These are phyloP conservation scores for Pinus taeda DNA, from an alignment of 75 land plant genomes.

Conservation along the genomic window DNA sequence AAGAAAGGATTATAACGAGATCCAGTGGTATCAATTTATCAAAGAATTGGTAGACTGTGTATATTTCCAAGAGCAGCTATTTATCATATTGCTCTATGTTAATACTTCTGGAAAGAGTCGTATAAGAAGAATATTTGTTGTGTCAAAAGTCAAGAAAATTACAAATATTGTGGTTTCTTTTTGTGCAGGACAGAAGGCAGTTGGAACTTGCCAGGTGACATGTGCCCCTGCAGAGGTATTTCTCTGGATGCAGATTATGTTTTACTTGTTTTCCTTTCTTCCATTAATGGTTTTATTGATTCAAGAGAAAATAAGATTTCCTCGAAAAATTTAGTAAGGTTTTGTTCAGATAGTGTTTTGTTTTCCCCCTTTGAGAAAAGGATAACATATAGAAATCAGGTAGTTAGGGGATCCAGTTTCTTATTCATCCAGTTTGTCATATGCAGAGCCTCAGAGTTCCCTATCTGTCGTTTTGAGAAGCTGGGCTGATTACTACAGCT, in stretches of 20 bases:
- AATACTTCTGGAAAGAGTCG: not conserved
- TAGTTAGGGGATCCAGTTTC: not conserved
- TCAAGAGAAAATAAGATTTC: not conserved
- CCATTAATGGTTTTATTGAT: not conserved
- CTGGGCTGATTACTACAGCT: constrained; percentile 70
- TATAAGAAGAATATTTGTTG: not conserved
- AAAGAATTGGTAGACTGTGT: not conserved
- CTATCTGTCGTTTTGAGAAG: constrained; percentile 18
- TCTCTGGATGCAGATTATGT: not conserved
- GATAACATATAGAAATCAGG: not conserved
- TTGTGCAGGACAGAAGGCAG: constrained; percentile 26
- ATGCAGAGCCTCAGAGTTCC: constrained; percentile 38
- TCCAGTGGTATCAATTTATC: not conserved
- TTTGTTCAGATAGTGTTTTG: not conserved
- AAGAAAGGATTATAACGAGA: not conserved
- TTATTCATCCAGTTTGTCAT: not conserved
- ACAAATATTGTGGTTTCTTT: not conserved
- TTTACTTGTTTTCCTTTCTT: constrained; percentile 4
- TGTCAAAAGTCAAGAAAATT: not conserved
- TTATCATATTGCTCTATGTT: not conserved
- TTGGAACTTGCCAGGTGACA: constrained; percentile 47
- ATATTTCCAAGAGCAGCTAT: not conserved
- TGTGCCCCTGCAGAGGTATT: constrained; percentile 69
- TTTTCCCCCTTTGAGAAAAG: not conserved
- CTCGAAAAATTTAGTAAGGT: not conserved